Conservation (phyloP, 2,329 filamentous ascomycete genomes). For the Claviceps capensis region DNA sequence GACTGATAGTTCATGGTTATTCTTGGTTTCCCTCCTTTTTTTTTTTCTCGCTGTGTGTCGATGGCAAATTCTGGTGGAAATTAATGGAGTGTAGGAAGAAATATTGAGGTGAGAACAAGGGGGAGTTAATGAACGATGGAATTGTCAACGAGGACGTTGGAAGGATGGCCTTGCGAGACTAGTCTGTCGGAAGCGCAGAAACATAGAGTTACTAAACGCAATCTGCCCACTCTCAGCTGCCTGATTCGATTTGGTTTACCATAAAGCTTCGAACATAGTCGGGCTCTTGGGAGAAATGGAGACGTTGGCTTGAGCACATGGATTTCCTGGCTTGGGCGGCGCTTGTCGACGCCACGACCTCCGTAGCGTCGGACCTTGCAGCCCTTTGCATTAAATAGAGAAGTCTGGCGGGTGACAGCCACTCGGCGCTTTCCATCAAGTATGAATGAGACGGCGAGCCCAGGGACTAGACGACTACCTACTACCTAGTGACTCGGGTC, state of each 20-base stretch:
- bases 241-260: background rate
- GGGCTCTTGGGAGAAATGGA: conserved; percentile 1
- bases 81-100: background rate
- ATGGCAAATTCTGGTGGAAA: background rate
- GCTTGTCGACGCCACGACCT: background rate
- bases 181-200: background rate
- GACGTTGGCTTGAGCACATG: conserved; percentile 1
- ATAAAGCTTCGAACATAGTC: background rate
- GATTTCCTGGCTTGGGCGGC: conserved; percentile 3
- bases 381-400: background rate
- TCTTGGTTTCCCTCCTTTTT: background rate
- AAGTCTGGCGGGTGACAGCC: too few species aligned
- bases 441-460: background rate
- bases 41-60: background rate
- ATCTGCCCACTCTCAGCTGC: background rate
- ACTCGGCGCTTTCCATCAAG: background rate
- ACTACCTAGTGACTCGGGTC: too few species aligned
- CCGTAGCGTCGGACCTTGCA: background rate
- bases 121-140: background rate
- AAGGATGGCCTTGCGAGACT: background rate
- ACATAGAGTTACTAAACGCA: background rate
- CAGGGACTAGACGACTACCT: background rate
- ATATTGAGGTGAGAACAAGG: background rate
- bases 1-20: conserved; percentile 5
- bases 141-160: background rate